A percentile compares a stretch with the other conserved stretches of the same genome.
Evolutionary conservation across 2,329 filamentous ascomycete species (phyloP).

Genomic region (Colletotrichum navitas): DNA sequence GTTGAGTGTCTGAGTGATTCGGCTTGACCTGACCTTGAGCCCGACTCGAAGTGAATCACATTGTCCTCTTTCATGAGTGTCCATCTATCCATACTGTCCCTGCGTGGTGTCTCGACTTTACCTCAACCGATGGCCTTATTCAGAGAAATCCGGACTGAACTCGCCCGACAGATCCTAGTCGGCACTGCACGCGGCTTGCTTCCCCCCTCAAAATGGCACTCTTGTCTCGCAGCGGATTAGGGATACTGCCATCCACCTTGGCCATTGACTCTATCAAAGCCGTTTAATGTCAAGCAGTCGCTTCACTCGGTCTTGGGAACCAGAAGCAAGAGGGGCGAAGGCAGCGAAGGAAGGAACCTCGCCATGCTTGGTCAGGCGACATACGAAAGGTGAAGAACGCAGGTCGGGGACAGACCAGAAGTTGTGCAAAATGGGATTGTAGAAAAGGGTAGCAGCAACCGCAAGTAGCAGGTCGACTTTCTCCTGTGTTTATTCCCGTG

Average conservation of each 20-base stretch:
- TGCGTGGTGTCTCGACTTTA: background rate
- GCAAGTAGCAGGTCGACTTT: background rate
- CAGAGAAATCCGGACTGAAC: background rate
- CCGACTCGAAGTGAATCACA: slow-evolving; percentile 1
- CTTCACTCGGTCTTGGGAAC: background rate
- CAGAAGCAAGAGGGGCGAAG: background rate
- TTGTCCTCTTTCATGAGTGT: background rate
- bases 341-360: background rate
- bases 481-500: background rate
- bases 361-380: background rate
- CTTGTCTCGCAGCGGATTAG: background rate
- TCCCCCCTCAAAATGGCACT: background rate
- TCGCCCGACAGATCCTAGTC: background rate
- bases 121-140: background rate
- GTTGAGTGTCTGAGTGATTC: background rate
- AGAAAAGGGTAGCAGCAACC: background rate
- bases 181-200: slow-evolving; percentile 3
- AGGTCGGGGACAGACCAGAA: background rate
- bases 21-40: slow-evolving; percentile 1
- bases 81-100: background rate
- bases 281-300: background rate
- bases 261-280: background rate
- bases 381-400: background rate
- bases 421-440: background rate
- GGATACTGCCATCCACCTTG: background rate